These are phyloP conservation scores for Prunella vulgaris DNA, from an alignment of 257 asterid genomes.

Conservation along the genomic window DNA sequence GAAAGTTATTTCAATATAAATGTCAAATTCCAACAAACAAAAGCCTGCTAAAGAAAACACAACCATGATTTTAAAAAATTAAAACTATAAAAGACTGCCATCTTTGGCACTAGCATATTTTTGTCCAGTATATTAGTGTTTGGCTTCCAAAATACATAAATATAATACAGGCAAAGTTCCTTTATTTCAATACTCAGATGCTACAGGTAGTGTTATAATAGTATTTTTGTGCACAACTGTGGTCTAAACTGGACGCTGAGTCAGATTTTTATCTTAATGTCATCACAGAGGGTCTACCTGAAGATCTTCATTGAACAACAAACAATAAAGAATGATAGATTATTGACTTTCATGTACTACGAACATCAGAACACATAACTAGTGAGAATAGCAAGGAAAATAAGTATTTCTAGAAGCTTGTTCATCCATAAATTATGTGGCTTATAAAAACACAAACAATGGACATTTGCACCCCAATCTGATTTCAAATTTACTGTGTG, in stretches of 20 bases:
- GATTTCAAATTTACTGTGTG: neutral
- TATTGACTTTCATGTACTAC: neutral
- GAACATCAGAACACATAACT: neutral
- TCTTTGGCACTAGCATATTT: neutral
- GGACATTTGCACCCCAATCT: neutral
- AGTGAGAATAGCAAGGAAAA: neutral
- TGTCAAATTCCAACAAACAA: constrained; percentile 4
- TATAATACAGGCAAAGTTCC: neutral
- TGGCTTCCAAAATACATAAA: neutral
- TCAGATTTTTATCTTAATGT: neutral
- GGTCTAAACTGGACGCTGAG: neutral
- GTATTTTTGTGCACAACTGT: neutral
- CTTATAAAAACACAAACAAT: neutral
- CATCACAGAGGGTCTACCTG: neutral
- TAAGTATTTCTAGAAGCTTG: neutral
- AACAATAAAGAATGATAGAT: neutral
- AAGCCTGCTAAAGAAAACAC: neutral
- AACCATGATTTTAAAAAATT: neutral
- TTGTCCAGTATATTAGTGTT: neutral
- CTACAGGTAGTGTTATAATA: neutral
- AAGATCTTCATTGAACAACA: neutral
- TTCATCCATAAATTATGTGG: constrained; percentile 8
- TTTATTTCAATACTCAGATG: neutral
- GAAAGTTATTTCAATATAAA: neutral
- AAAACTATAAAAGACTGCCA: neutral